These are phyloP conservation scores for Penicillium sp. DNA, from an alignment of 2,329 filamentous ascomycete species.

Conservation along the genomic window DNA sequence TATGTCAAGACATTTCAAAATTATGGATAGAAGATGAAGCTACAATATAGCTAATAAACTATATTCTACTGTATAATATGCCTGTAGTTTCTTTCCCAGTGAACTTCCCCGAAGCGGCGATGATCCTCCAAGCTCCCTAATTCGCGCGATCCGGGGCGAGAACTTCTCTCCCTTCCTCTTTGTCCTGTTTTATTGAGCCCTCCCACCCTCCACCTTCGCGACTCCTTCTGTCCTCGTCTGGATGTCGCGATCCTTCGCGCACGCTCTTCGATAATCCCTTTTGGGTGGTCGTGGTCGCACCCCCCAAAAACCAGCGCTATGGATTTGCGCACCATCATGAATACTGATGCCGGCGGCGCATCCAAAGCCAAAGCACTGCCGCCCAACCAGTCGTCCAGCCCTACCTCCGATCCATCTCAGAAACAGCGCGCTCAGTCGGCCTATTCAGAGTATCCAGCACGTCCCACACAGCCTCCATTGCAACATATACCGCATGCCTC, in stretches of 20 bases:
- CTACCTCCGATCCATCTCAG: constrained; percentile 28
- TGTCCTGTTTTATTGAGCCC: constrained; percentile 18
- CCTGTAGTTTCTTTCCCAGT: constrained; percentile 7
- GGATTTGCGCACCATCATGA: constrained; percentile 57
- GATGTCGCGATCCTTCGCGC: constrained; percentile 21
- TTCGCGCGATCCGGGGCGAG: constrained; percentile 21
- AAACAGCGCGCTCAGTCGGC: constrained; percentile 28
- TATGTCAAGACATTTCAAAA: neutral
- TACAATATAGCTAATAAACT: neutral
- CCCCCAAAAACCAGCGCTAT: constrained; percentile 36
- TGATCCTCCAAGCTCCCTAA: constrained; percentile 23
- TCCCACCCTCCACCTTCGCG: constrained; percentile 8
- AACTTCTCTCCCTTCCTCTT: constrained; percentile 27
- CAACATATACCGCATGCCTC: constrained; percentile 48
- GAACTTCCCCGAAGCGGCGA: constrained; percentile 24
- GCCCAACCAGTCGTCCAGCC: constrained; percentile 31
- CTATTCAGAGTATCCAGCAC: constrained; percentile 30
- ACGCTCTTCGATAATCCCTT: constrained; percentile 16
- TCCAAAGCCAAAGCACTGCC: constrained; percentile 33
- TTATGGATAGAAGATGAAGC: neutral
- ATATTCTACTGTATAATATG: neutral
- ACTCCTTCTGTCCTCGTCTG: constrained; percentile 10
- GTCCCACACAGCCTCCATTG: constrained; percentile 44
- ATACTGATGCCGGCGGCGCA: constrained; percentile 41
- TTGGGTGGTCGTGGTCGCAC: constrained; percentile 21